Base-by-base conservation (phyloP, 495 filamentous ascomycete genomes). In the Podospora sp. region DNA sequence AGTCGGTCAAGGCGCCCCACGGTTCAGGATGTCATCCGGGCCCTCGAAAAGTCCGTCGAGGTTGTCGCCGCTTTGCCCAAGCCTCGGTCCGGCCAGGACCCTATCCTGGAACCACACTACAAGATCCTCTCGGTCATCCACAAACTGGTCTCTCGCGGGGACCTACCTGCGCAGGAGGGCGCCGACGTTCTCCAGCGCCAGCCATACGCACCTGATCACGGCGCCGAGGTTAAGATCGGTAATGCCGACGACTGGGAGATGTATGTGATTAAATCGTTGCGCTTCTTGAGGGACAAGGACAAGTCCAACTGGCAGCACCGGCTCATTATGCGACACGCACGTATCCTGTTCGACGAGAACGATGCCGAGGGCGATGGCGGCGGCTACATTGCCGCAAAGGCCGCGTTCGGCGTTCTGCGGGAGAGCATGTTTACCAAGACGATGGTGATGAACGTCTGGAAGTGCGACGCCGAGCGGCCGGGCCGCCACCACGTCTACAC, bases 251-350 rank as follows among this genome's bases (percentile, higher is more conserved):
- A 84, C 18, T 99, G 94, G 91, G 88, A 91, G 57, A 72, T 82
- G 12, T 96, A 91, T 69, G 84, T 94, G 25, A 83, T 95, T 11
- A 83, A 87, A 59, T 86, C 89, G 2, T 78, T 98, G 57, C 89
- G 87, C 61, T 85, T 86, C 59, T 84, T 98, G 61, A 90, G 92
- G 66, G 87, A 86, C 57, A 92, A 92, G 24, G 95, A 99, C 73
- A 97, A 97, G 78, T 89, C 91, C 3, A 93, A 96, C 72, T 99
- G 95, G 95, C 95, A 99, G 75, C 95, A 99, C 72, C 90, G 95
- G 1, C 92, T 99, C 81, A 90, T 91, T 68, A 86, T 87, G 57
- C 88, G 93, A 36, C 88, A 84, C 69, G 93, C 93, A 11, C 87
- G 88, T 70, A 86, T 97, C 58, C 80, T 94, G 26, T 96, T 91